A percentile compares a stretch with the other conserved stretches of the same genome.
Evolutionary conservation across 2,329 filamentous ascomycete genomes (phyloP).

Genomic region (Fusarium algeriense): DNA sequence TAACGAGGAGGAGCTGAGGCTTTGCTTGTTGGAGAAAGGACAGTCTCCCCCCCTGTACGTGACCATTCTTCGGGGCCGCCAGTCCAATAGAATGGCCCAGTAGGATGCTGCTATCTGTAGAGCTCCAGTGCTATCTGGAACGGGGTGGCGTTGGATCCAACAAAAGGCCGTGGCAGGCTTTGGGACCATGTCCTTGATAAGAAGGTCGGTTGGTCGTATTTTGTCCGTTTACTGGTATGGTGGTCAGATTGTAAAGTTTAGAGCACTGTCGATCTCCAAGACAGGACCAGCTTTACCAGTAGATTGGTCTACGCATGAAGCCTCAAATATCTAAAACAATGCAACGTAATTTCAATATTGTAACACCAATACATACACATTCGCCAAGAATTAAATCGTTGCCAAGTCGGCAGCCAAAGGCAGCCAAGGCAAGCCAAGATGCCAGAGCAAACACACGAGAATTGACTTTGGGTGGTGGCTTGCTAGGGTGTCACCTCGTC

Average conservation of each 20-base stretch:
- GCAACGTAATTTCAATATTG: neutral
- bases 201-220: slow-evolving; percentile 14
- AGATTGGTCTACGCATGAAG: neutral
- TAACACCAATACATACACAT: neutral
- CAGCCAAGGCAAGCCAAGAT: neutral
- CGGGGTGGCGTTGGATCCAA: slow-evolving; percentile 17
- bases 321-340: neutral
- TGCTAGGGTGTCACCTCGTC: neutral
- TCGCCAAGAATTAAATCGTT: neutral
- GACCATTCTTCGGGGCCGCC: neutral
- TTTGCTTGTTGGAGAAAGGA: neutral
- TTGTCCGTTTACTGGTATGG: neutral
- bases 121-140: slow-evolving; percentile 18
- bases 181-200: slow-evolving; percentile 23
- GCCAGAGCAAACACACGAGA: slow-evolving; percentile 3
- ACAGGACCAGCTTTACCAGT: neutral
- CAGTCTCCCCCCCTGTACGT: neutral
- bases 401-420: slow-evolving; percentile 5
- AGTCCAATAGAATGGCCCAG: neutral
- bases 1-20: slow-evolving; percentile 6
- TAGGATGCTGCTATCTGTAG: slow-evolving; percentile 7
- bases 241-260: slow-evolving; percentile 19
- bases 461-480: neutral
- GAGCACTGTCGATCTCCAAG: neutral
- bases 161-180: slow-evolving; percentile 21